Percentiles rank a stretch among this genome's conserved stretches.
Conservation (phyloP, 441 rosid genomes). For the Gossypium lobatum region DNA sequence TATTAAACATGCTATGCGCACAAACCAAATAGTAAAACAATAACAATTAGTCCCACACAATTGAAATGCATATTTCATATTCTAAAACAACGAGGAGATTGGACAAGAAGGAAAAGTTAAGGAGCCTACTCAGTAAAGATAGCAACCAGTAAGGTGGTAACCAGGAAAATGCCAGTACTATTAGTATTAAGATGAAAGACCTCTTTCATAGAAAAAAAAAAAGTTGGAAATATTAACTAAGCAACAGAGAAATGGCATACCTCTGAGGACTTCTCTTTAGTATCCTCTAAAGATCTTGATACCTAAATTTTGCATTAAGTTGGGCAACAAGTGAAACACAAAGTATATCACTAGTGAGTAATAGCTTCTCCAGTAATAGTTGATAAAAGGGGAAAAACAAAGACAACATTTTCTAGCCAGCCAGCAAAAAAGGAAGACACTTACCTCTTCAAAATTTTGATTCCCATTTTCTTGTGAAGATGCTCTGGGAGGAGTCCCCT, state of each 20-base stretch:
- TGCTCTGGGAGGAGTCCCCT: slow-evolving; percentile 65
- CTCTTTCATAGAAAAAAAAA: not conserved
- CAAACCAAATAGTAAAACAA: slow-evolving; percentile 5
- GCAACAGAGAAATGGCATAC: slow-evolving; percentile 22
- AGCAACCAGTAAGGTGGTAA: not conserved
- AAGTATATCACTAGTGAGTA: not conserved
- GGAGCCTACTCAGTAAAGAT: slow-evolving; percentile 6
- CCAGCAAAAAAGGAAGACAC: slow-evolving; percentile 15
- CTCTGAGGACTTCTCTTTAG: slow-evolving; percentile 54
- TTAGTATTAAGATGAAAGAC: not conserved
- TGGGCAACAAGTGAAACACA: not conserved
- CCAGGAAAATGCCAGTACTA: not conserved
- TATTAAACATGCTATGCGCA: not conserved
- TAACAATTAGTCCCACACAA: not conserved
- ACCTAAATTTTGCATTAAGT: slow-evolving; percentile 31
- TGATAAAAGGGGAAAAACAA: not conserved
- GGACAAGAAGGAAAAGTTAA: not conserved
- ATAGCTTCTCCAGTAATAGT: slow-evolving; percentile 1
- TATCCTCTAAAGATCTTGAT: slow-evolving; percentile 50
- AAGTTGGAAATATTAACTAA: not conserved
- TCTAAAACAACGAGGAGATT: not conserved
- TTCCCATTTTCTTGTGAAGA: slow-evolving; percentile 41
- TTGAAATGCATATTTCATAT: not conserved
- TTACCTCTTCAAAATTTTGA: slow-evolving; percentile 37
- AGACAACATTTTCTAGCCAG: not conserved